phyloP scores from a whole-genome alignment of 768 basidiomycete genomes.

The Phaeotremella skinneri region DNA sequence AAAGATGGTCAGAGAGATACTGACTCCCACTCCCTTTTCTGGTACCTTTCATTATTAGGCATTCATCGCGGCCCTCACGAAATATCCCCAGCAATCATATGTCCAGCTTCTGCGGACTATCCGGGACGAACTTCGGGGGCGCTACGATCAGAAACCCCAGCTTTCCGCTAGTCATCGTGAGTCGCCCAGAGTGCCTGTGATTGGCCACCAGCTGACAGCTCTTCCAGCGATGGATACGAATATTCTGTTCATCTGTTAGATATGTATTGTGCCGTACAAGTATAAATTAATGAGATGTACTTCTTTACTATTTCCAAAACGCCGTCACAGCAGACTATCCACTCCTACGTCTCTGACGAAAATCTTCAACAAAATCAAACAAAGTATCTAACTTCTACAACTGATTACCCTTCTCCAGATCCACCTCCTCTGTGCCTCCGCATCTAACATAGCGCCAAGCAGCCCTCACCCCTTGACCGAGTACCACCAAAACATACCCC shows the following conservation, averaged over 20 bases:
- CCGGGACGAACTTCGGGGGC: slow-evolving; percentile 52
- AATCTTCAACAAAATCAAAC: background rate
- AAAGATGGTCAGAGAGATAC: background rate
- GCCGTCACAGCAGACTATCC: background rate
- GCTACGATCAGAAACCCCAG: slow-evolving; percentile 56
- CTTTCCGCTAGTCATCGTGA: slow-evolving; percentile 49
- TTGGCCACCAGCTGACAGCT: no score
- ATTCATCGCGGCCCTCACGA: slow-evolving; percentile 51
- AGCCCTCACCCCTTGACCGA: background rate
- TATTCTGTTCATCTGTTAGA: slow-evolving; percentile 47
- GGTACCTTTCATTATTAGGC: slow-evolving; percentile 27
- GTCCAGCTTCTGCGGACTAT: slow-evolving; percentile 52
- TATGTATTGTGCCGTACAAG: background rate
- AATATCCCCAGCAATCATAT: slow-evolving; percentile 52
- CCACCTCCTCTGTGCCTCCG: background rate
- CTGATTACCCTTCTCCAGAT: slow-evolving; percentile 4
- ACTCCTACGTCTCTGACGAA: slow-evolving; percentile 3
- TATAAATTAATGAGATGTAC: no score
- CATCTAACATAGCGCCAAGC: background rate
- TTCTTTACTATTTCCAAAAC: background rate
- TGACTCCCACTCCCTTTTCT: background rate
- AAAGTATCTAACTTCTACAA: background rate
- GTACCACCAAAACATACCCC: background rate
- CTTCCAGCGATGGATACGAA: slow-evolving; percentile 51
- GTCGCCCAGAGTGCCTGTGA: no score